Percentiles rank a stretch among this genome's conserved stretches.
These are phyloP conservation scores for Aphanomyces euteiches DNA, from an alignment of 352 stramenopile genomes.

Conservation along the genomic window DNA sequence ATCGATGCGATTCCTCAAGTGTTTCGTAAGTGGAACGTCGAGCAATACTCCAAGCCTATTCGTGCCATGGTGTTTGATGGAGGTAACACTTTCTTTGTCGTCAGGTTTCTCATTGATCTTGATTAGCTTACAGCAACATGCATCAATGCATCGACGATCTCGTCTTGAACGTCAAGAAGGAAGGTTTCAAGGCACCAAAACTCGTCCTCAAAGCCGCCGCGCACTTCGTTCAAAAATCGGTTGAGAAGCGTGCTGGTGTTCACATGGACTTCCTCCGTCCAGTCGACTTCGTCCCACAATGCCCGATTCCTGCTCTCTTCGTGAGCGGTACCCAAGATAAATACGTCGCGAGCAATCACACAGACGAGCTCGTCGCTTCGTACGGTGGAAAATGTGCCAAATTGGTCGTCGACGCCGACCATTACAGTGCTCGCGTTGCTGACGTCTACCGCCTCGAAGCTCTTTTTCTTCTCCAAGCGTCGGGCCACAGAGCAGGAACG, in stretches of 20 bases:
- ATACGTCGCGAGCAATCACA: conserved; percentile 66
- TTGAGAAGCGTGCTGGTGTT: conserved; percentile 72
- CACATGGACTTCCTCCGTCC: conserved; percentile 62
- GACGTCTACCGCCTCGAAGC: conserved; percentile 5
- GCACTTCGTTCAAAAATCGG: conserved; percentile 63
- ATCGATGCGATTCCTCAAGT: conserved; percentile 55
- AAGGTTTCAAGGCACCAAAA: conserved; percentile 69
- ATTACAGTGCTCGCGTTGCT: conserved; percentile 13
- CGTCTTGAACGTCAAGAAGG: conserved; percentile 54
- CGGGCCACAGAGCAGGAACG: not conserved
- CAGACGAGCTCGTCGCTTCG: conserved; percentile 50
- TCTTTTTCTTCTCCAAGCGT: conserved; percentile 11
- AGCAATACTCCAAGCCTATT: conserved; percentile 57
- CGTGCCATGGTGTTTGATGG: conserved; percentile 68
- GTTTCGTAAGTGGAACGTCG: conserved; percentile 45
- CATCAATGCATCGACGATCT: conserved; percentile 60
- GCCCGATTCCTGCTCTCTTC: conserved; percentile 66
- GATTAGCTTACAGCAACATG: conserved; percentile 56
- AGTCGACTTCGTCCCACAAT: conserved; percentile 66
- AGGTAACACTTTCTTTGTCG: conserved; percentile 22
- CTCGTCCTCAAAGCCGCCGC: conserved; percentile 65
- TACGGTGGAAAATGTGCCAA: conserved; percentile 48
- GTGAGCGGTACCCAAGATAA: conserved; percentile 57
- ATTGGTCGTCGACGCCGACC: conserved; percentile 14
- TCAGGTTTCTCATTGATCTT: conserved; percentile 4